Evolutionary conservation across 2,329 filamentous ascomycete genomes (phyloP).

Genomic region (Penicillium digitatum): DNA sequence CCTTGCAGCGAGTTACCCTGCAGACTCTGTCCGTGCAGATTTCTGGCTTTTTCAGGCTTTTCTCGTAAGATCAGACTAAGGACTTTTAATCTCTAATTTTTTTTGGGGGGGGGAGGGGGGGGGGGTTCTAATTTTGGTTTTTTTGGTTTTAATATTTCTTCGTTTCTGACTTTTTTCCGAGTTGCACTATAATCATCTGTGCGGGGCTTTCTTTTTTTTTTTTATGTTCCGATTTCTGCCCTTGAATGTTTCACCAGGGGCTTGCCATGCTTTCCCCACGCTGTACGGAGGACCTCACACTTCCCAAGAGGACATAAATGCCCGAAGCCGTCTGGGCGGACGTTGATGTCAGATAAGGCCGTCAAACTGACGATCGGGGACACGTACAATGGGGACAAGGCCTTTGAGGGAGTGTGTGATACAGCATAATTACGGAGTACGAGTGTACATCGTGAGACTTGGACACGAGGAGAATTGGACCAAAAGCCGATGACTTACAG

Average conservation of each 20-base stretch:
- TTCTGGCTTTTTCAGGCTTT: neutral
- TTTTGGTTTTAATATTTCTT: neutral
- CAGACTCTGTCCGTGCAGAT: slow-evolving; percentile 20
- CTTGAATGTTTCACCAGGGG: slow-evolving; percentile 11
- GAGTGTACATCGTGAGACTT: neutral
- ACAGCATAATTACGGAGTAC: slow-evolving; percentile 3
- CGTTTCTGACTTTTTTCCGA: neutral
- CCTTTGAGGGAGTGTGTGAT: slow-evolving; percentile 6
- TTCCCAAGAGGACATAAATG: neutral
- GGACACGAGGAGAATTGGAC: slow-evolving; percentile 7
- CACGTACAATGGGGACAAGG: slow-evolving; percentile 10
- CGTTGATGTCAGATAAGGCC: slow-evolving; percentile 14
- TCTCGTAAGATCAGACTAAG: neutral
- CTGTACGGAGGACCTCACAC: slow-evolving; percentile 5
- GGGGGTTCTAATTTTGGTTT: too few species aligned
- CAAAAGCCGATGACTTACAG: neutral
- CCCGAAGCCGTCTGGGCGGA: slow-evolving; percentile 12
- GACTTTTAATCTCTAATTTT: neutral
- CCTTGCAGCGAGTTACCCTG: slow-evolving; percentile 27
- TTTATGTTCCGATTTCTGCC: neutral
- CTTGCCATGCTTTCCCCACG: slow-evolving; percentile 5
- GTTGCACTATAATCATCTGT: neutral
- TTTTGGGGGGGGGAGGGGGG: too few species aligned
- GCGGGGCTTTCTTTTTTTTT: neutral
- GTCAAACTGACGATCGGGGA: neutral